Conservation (phyloP, 192 early-diverging fungal genomes). For the Fimicolochytrium jonesii region DNA sequence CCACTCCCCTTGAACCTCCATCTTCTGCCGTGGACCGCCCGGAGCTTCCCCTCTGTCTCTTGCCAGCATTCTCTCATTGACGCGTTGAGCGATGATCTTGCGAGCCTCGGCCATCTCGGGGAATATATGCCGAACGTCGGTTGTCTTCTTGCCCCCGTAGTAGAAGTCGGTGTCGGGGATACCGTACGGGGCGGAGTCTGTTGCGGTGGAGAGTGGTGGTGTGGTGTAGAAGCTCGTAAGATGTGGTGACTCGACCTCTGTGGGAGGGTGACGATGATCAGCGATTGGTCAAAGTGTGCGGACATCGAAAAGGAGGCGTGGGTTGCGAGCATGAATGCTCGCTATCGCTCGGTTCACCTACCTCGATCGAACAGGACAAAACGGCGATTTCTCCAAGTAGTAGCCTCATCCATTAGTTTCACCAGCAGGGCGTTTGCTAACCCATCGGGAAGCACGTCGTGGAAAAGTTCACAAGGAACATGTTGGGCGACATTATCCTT, state of each 20-base stretch:
- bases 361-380: constrained; percentile 30
- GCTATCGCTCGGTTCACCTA: too few species aligned
- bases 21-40: constrained; percentile 7
- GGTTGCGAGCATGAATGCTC: neutral
- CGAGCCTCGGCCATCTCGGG: constrained; percentile 11
- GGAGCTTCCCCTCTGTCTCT: neutral
- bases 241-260: constrained; percentile 26
- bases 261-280: too few species aligned
- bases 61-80: constrained; percentile 18
- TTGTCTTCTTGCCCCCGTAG: constrained; percentile 16
- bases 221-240: constrained; percentile 18
- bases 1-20: constrained; percentile 31
- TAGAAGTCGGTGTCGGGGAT: constrained; percentile 17
- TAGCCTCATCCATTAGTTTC: constrained; percentile 30
- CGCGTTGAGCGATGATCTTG: constrained; percentile 5
- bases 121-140: constrained; percentile 18
- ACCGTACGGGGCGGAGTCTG: neutral
- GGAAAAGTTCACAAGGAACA: constrained; percentile 45
- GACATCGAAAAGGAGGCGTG: neutral
- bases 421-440: constrained; percentile 23
- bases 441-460: constrained; percentile 26
- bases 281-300: neutral
- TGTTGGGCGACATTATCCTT: constrained; percentile 21
- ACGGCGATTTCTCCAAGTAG: constrained; percentile 15
- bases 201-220: neutral